Evolutionary conservation across 164 flowering plant genomes (phyloP).

Genomic region (Platanus orientalis): DNA sequence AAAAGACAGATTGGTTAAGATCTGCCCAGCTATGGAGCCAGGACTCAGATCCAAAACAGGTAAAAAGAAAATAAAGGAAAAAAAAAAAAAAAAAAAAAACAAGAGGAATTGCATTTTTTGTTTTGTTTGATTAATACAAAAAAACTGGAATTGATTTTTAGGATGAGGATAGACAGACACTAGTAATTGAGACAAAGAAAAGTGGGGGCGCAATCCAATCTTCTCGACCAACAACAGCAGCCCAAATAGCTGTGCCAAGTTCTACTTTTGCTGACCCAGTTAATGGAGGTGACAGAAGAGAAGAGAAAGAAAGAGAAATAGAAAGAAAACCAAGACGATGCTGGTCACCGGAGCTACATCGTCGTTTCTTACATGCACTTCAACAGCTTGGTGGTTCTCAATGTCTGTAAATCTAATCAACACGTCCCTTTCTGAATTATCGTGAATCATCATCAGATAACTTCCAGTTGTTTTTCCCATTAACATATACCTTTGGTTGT

Average conservation of each 20-base stretch:
- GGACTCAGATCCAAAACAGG: not conserved
- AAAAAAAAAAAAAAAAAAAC: too few relatives aligned
- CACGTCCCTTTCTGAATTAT: not conserved
- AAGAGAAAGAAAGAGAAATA: constrained; percentile 36
- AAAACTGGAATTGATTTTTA: not conserved
- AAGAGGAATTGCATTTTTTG: too few relatives aligned
- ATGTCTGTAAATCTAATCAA: constrained; percentile 33
- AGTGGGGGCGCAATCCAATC: constrained; percentile 71
- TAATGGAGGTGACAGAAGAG: constrained; percentile 16
- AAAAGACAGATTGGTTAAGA: too few relatives aligned
- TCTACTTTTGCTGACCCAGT: constrained; percentile 31
- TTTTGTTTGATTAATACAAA: too few relatives aligned
- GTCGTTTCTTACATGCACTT: too few relatives aligned
- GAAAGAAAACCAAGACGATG: constrained; percentile 66
- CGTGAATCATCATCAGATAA: too few relatives aligned
- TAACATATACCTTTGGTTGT: constrained; percentile 3
- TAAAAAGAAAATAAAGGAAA: too few relatives aligned
- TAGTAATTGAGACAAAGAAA: constrained; percentile 24
- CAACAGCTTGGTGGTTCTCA: constrained; percentile 28
- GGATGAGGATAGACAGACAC: constrained; percentile 25
- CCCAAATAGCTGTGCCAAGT: constrained; percentile 28
- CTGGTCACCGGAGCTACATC: constrained; percentile 91
- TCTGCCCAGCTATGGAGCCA: too few relatives aligned
- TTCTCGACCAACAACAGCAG: constrained; percentile 19
- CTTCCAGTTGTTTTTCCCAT: too few relatives aligned